A percentile compares a stretch with the other conserved stretches of the same genome.
Evolutionary conservation across 306 rosid species (phyloP).

Genomic region (Begonia masoniana): DNA sequence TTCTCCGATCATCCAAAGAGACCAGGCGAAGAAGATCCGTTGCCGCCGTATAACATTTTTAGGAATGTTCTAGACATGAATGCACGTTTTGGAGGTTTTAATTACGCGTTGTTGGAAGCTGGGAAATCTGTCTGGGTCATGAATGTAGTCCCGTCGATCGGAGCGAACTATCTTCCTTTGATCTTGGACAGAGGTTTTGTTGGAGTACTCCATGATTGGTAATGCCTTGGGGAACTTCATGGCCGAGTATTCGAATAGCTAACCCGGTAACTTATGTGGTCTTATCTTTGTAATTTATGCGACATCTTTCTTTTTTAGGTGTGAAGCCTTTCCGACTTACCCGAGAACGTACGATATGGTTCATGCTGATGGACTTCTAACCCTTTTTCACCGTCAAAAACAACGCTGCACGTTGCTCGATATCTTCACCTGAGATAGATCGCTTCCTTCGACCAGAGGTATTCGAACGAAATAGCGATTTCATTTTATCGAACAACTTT

Average conservation of each 20-base stretch:
- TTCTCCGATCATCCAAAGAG: conserved; percentile 97
- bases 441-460: conserved; percentile 93
- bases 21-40: conserved; percentile 90
- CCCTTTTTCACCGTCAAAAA: conserved; percentile 39
- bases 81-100: conserved; percentile 77
- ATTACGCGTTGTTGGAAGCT: conserved; percentile 66
- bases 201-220: conserved; percentile 92
- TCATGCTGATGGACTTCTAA: conserved; percentile 78
- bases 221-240: conserved; percentile 1
- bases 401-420: conserved; percentile 66
- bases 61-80: conserved; percentile 95
- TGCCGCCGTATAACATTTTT: conserved; percentile 91
- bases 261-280: no score
- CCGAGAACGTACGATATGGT: conserved; percentile 91
- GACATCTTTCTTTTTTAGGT: conserved; percentile 31
- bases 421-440: conserved; percentile 73
- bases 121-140: conserved; percentile 89
- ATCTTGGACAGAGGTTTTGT: conserved; percentile 81
- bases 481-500: background rate
- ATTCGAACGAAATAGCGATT: conserved; percentile 7
- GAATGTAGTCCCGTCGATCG: conserved; percentile 70
- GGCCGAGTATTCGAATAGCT: no score
- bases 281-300: no score
- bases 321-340: conserved; percentile 87
- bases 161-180: conserved; percentile 64